A percentile compares a stretch with the other conserved stretches of the same genome.
Conservation (phyloP, 2,329 filamentous ascomycete genomes). For the Calonectria pteridis region DNA sequence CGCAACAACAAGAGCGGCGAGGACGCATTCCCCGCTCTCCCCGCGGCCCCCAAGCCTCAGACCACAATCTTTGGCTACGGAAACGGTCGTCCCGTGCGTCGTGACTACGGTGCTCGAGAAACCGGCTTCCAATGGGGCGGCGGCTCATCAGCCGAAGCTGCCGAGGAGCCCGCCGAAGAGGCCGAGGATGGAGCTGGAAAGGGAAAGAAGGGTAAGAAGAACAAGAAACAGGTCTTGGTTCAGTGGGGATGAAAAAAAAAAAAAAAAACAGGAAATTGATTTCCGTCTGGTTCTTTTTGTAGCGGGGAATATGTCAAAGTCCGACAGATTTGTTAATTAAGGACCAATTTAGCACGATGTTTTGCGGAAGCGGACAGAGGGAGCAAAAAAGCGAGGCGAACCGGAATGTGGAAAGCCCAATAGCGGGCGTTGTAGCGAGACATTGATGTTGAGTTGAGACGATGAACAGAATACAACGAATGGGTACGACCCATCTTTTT, state of each 20-base stretch:
- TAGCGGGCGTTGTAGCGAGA: not conserved
- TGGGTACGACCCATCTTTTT: not conserved
- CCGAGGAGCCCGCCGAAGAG: conserved; percentile 41
- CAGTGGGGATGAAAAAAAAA: conserved; percentile 65
- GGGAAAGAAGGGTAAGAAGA: conserved; percentile 70
- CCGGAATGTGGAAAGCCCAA: not conserved
- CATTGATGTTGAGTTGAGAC: not conserved
- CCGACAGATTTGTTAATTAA: not conserved
- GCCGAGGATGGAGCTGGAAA: conserved; percentile 51
- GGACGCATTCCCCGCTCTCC: conserved; percentile 86
- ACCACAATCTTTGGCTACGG: conserved; percentile 75
- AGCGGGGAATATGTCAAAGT: not conserved
- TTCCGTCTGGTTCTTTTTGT: not conserved
- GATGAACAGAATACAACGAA: not conserved
- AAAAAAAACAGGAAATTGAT: not conserved
- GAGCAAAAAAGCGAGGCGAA: not conserved
- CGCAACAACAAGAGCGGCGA: conserved; percentile 46
- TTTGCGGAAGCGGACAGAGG: not conserved
- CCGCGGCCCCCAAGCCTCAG: conserved; percentile 77
- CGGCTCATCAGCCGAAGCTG: conserved; percentile 40
- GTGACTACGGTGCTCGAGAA: conserved; percentile 63
- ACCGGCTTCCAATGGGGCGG: conserved; percentile 68
- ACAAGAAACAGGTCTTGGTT: conserved; percentile 71
- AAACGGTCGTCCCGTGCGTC: conserved; percentile 62
- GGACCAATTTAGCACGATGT: not conserved